Evolutionary conservation across 352 stramenopile species (phyloP), one percentile per base, ranked within the genome.

Genomic region (Globisporangium radiosum): DNA sequence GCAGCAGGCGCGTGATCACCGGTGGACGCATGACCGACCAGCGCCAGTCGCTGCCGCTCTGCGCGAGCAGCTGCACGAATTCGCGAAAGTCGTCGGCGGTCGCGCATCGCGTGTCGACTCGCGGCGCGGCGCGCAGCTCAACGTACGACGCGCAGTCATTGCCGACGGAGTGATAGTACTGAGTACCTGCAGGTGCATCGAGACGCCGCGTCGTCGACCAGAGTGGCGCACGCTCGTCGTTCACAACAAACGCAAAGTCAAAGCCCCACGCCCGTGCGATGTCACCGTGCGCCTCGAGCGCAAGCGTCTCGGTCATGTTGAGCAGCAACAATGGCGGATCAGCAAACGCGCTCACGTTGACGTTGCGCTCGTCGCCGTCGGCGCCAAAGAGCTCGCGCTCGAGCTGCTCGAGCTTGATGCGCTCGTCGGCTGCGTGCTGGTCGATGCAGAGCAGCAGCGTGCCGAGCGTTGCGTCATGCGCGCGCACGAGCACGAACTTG

Each of bases 341-440:
- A 7, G 76, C 55, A 36, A 94, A 65, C 8, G 73, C 64, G 5
- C 75, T 70, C n/a, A 84, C 61, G 37, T 86, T 60, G 38, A 96
- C 65, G 25, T 81, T 75, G 38, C 69, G 65, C 4, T 81, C 51
- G 56, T 79, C 63, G n/a, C 85, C 71, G 55, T 78, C 52, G 10
- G 54, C 43, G 45, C 80, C 75, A 70, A 94, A 92, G 51, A 91
- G 63, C 15, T 76, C 61, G 0, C 66, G 55, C 52, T 97, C 91
- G 3, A 97, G 61, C 5, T 78, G 76, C 59, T 97, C 91, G 7
- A 97, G 69, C 5, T 75, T 75, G 6, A 97, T 71, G 4, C 91
- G 78, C 52, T 97, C 91, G 52, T 97, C 89, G 33, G 88, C 91
- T 40, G 91, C 91, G 56, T 97, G 91, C 58, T 97, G 91, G 36